Percentiles rank a stretch among this genome's conserved stretches.
Conservation (phyloP, 345 rosid species). For the Corchorus capsularis region DNA sequence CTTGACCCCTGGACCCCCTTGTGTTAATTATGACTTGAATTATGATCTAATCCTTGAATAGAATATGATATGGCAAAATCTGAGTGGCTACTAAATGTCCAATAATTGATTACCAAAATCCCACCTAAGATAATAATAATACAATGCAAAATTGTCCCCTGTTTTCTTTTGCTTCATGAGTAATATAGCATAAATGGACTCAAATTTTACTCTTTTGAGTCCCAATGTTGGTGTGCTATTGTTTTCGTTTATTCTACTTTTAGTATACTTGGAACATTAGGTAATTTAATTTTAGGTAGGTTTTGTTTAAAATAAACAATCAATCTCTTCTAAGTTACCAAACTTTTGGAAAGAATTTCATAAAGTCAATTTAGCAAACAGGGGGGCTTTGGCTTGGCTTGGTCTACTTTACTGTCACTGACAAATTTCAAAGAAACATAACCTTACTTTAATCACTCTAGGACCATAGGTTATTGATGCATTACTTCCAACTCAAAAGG, state of each 20-base stretch:
- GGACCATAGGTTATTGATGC: constrained; percentile 9
- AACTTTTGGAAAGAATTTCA: neutral
- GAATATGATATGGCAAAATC: constrained; percentile 18
- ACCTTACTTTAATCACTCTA: neutral
- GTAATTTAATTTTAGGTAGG: neutral
- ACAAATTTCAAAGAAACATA: neutral
- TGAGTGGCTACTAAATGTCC: constrained; percentile 25
- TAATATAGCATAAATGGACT: no score
- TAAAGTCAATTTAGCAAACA: neutral
- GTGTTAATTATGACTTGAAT: neutral
- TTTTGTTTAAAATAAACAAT: neutral
- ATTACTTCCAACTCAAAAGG: neutral
- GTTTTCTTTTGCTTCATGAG: neutral
- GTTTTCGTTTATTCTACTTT: no score
- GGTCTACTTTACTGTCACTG: neutral
- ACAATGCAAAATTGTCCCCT: neutral
- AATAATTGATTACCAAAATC: constrained; percentile 22
- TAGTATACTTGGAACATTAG: neutral
- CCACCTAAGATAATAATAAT: constrained; percentile 16
- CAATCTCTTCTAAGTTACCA: neutral
- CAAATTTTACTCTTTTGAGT: no score
- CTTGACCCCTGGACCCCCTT: neutral
- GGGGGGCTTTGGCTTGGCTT: neutral
- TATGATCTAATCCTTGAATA: neutral
- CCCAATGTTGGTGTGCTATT: no score